These are phyloP conservation scores for Mucor irregularis DNA, from an alignment of 371 early-diverging fungal species.

Conservation along the genomic window DNA sequence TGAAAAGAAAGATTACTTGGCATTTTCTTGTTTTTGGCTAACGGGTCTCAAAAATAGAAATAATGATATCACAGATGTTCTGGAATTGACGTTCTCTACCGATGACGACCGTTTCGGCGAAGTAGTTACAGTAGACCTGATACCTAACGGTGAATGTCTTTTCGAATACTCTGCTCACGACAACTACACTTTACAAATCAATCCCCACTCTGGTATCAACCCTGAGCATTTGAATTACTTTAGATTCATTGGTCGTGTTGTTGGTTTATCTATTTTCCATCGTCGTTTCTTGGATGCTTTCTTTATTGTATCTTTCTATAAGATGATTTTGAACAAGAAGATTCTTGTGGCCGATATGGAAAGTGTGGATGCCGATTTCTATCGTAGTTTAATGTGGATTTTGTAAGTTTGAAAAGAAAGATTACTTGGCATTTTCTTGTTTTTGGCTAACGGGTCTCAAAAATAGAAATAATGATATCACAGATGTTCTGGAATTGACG, in stretches of 20 bases:
- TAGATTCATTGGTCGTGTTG: slow-evolving; percentile 96
- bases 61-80: slow-evolving; percentile 85
- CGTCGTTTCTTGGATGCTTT: slow-evolving; percentile 95
- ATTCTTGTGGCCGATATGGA: slow-evolving; percentile 93
- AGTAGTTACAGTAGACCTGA: slow-evolving; percentile 88
- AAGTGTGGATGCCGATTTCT: slow-evolving; percentile 93
- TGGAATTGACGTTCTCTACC: slow-evolving; percentile 89
- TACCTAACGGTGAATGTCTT: slow-evolving; percentile 84
- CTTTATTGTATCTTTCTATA: slow-evolving; percentile 96
- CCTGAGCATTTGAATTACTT: slow-evolving; percentile 98
- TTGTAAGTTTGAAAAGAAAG: slow-evolving; percentile 22
- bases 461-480: slow-evolving; percentile 85
- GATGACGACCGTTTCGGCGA: slow-evolving; percentile 97
- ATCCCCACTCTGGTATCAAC: slow-evolving; percentile 93
- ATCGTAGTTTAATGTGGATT: slow-evolving; percentile 92
- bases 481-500: slow-evolving; percentile 86
- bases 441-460: too few relatives aligned
- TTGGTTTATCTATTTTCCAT: slow-evolving; percentile 97
- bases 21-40: background rate
- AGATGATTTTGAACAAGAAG: slow-evolving; percentile 91
- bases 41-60: too few relatives aligned
- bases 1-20: slow-evolving; percentile 2
- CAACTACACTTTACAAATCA: slow-evolving; percentile 96
- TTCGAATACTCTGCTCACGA: slow-evolving; percentile 98
- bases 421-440: background rate